Evolutionary conservation across 345 rosid species (phyloP).

Genomic region (Populus nigra): DNA sequence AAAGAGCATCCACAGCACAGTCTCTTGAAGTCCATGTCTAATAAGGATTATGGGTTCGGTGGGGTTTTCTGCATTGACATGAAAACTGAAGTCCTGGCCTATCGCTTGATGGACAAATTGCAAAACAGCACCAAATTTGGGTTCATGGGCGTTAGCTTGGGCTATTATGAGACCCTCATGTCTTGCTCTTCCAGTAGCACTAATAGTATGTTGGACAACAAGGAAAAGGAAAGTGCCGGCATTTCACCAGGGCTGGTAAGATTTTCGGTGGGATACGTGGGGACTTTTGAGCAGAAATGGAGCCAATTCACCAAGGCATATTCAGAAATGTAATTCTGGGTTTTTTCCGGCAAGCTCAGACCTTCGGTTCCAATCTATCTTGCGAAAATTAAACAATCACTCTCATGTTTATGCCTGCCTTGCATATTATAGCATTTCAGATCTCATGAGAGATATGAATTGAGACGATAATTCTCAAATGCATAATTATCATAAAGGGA

Average conservation of each 20-base stretch:
- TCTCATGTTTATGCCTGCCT: too few species aligned
- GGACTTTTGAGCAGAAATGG: slow-evolving; percentile 91
- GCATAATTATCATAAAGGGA: too few species aligned
- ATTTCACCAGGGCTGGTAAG: slow-evolving; percentile 86
- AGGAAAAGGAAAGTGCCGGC: slow-evolving; percentile 76
- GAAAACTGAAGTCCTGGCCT: slow-evolving; percentile 82
- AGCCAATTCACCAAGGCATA: slow-evolving; percentile 74
- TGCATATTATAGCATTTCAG: too few species aligned
- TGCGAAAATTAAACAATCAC: too few species aligned
- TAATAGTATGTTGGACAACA: slow-evolving; percentile 70
- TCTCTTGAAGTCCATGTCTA: slow-evolving; percentile 55
- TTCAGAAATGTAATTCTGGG: slow-evolving; percentile 42
- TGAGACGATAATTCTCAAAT: too few species aligned
- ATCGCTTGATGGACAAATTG: slow-evolving; percentile 63
- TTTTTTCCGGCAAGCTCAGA: slow-evolving; percentile 1
- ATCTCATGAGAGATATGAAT: too few species aligned
- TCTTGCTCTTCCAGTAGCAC: slow-evolving; percentile 96
- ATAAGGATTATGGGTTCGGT: slow-evolving; percentile 77
- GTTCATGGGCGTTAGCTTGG: slow-evolving; percentile 93
- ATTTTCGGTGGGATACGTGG: slow-evolving; percentile 82
- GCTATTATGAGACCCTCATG: slow-evolving; percentile 91
- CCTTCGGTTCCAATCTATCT: neutral
- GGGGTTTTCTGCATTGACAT: slow-evolving; percentile 79
- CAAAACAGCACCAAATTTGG: slow-evolving; percentile 80
- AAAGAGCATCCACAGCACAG: slow-evolving; percentile 74